A percentile compares a stretch with the other conserved stretches of the same genome.
Conservation (phyloP, 2,329 filamentous ascomycete species). For the Lasiodiplodia sp. region DNA sequence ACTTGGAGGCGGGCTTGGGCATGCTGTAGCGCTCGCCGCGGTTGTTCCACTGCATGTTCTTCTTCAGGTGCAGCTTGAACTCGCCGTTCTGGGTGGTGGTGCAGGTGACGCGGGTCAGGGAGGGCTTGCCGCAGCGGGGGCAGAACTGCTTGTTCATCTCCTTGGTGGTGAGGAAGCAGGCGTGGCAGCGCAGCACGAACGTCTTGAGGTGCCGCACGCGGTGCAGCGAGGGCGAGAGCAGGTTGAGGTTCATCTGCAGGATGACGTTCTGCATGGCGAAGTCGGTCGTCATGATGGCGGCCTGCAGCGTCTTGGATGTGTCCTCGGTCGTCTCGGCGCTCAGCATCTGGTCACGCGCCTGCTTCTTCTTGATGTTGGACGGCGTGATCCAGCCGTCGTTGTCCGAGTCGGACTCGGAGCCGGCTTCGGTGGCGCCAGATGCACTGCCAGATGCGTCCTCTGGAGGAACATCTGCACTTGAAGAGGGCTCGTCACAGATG, state of each 20-base stretch:
- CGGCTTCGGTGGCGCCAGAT: constrained; percentile 12
- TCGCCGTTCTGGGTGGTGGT: constrained; percentile 81
- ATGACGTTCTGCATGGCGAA: constrained; percentile 98
- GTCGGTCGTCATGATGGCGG: constrained; percentile 92
- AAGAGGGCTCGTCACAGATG: constrained; percentile 12
- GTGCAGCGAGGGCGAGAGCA: constrained; percentile 79
- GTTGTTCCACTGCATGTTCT: constrained; percentile 96
- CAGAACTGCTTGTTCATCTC: constrained; percentile 93
- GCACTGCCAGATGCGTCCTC: constrained; percentile 7
- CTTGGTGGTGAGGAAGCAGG: constrained; percentile 77
- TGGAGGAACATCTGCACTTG: not conserved
- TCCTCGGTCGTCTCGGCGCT: constrained; percentile 49
- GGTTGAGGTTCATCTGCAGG: constrained; percentile 90
- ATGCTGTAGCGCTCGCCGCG: constrained; percentile 91
- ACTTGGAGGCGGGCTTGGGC: constrained; percentile 86
- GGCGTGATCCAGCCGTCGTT: constrained; percentile 93
- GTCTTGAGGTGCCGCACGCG: constrained; percentile 86
- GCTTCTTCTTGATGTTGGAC: constrained; percentile 85
- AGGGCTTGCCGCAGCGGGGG: constrained; percentile 85
- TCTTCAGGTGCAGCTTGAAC: constrained; percentile 87
- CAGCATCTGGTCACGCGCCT: constrained; percentile 68
- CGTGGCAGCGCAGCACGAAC: constrained; percentile 89
- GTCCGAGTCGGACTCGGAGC: constrained; percentile 53
- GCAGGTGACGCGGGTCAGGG: constrained; percentile 84
- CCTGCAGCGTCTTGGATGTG: constrained; percentile 74